Evolutionary conservation across 2,329 filamentous ascomycete genomes (phyloP), one percentile per base, ranked within the genome.

Genomic region (Fusarium xylarioides): DNA sequence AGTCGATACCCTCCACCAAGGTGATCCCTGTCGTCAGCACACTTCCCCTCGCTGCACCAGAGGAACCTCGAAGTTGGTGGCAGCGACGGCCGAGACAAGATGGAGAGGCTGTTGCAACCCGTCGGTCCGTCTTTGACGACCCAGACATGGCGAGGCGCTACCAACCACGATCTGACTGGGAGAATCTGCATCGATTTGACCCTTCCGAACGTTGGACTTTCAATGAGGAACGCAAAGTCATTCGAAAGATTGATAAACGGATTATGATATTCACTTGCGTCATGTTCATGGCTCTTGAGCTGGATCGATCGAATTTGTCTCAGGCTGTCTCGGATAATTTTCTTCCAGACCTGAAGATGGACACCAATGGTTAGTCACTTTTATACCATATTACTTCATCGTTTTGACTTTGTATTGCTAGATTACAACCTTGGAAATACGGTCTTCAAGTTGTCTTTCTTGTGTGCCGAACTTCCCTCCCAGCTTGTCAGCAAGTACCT

Each of bases 291-390:
- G 80, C 77, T 23, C 82, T 89, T 34, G 86, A 89, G 66, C 79
- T 88, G 1, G 86, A 87, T 57, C 80, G 85, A 11, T 47, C 55
- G 14, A 58, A 58, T 26, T 26, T 88, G 21, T 55, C 74, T 4
- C 85, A 87, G 68, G 86, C 86, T 2, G 63, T 87, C 26, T 84
- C 85, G 0, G 85, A 87, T 70, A 84, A 86, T 57, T 85, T 88
- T 37, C 75, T 88, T 1, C 65, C 63, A 0, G 54, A 53, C 23
- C 34, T 53, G 15, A 38, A 38, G 23, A 53, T 53, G 50, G 23
- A 53, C 7, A 53, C 50, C 23, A 28, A 53, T 6, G 50, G 50
- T 38, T 28, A 53, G 50, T 28, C 23, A n/a, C 19, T 7, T 14
- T 16, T 2, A 12, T 28, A 11, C 3, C 11, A 14, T 0, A 16